A percentile compares a stretch with the other conserved stretches of the same genome.
Evolutionary conservation across 2,329 filamentous ascomycete species (phyloP).

Genomic region (Phoma sp.): DNA sequence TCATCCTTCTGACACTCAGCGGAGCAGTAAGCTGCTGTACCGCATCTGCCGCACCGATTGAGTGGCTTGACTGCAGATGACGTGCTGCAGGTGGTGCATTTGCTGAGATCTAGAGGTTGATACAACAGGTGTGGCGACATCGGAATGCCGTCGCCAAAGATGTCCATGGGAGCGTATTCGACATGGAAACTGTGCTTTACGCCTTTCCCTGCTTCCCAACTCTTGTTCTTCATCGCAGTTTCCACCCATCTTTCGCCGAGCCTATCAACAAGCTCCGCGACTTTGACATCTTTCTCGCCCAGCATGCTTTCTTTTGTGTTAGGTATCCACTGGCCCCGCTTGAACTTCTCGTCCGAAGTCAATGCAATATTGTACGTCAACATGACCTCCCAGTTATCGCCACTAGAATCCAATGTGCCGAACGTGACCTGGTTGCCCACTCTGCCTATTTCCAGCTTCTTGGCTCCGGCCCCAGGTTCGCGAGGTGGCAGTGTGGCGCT

Average conservation of each 20-base stretch:
- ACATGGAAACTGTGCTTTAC: conserved; percentile 26
- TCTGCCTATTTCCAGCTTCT: conserved; percentile 30
- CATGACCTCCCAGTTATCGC: conserved; percentile 29
- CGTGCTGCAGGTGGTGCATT: conserved; percentile 23
- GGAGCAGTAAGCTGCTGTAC: conserved; percentile 31
- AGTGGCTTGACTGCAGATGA: conserved; percentile 1
- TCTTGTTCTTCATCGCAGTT: conserved; percentile 4
- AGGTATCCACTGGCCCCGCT: conserved; percentile 24
- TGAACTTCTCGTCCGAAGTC: neutral
- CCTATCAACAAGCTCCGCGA: conserved; percentile 16
- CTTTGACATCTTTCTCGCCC: conserved; percentile 21
- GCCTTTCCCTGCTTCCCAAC: conserved; percentile 26
- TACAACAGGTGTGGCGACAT: conserved; percentile 35
- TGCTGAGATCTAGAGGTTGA: conserved; percentile 10
- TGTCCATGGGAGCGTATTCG: conserved; percentile 35
- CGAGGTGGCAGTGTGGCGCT: conserved; percentile 10
- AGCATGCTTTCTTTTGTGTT: conserved; percentile 31
- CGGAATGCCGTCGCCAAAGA: conserved; percentile 32
- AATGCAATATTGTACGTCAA: conserved; percentile 26
- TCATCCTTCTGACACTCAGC: conserved; percentile 25
- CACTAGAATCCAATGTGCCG: conserved; percentile 23
- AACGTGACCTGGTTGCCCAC: conserved; percentile 32
- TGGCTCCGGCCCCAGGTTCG: conserved; percentile 9
- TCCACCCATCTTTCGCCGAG: conserved; percentile 5
- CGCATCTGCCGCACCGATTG: conserved; percentile 30